Evolutionary conservation across 768 basidiomycete species (phyloP).

Genomic region (Mycena leptocephala): DNA sequence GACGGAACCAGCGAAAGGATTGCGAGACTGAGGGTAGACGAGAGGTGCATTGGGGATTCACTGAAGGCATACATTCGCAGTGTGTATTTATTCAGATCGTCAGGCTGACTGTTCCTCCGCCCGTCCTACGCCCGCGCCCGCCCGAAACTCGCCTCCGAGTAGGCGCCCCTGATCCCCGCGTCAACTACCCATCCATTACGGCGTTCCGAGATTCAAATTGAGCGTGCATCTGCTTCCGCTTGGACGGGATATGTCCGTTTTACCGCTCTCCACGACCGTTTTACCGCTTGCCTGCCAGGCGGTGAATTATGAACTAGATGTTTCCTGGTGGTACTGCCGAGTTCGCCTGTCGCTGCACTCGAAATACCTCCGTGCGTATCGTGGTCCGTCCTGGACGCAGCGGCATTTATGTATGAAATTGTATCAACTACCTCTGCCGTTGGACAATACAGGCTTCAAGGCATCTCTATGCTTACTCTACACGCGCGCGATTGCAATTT

Average conservation of each 20-base stretch:
- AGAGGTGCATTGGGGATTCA: neutral
- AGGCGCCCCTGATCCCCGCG: neutral
- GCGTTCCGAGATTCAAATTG: neutral
- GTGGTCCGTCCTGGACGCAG: neutral
- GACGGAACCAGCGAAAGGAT: neutral
- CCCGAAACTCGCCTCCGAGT: too few relatives aligned
- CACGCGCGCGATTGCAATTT: neutral
- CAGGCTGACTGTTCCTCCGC: neutral
- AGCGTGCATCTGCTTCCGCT: neutral
- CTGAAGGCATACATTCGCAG: neutral
- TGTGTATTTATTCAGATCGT: neutral
- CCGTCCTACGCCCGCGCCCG: too few relatives aligned
- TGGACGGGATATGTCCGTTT: neutral
- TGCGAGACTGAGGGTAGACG: neutral
- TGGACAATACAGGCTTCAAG: neutral
- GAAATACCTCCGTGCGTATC: neutral
- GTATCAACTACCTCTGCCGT: neutral
- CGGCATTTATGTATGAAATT: neutral
- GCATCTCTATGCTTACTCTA: neutral
- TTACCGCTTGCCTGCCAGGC: neutral
- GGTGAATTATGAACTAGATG: neutral
- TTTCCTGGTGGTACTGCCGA: neutral
- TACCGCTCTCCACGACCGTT: neutral
- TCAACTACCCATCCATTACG: too few relatives aligned
- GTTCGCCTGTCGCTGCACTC: neutral